phyloP scores from a whole-genome alignment of 441 rosid species.

The Gossypium schwendimanii region DNA sequence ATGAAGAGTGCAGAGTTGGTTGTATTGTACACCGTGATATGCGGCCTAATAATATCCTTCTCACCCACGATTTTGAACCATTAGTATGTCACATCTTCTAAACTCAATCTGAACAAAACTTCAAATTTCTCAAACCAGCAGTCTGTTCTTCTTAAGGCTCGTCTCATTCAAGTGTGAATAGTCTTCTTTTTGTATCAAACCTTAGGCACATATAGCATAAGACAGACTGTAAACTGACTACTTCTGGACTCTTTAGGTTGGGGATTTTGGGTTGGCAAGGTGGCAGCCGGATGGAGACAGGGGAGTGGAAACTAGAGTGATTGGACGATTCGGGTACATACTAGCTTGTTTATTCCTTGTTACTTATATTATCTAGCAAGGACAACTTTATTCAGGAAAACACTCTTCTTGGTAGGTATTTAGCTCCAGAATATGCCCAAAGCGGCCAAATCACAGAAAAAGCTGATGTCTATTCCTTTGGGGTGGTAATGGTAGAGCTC shows the following conservation, averaged over 20 bases:
- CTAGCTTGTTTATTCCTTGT: not conserved
- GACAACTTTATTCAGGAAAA: not conserved
- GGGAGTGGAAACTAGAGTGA: conserved; percentile 67
- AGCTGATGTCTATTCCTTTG: conserved; percentile 69
- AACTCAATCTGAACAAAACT: conserved; percentile 4
- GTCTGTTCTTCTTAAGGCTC: not conserved
- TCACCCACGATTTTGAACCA: conserved; percentile 71
- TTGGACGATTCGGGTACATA: conserved; percentile 61
- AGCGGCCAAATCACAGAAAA: conserved; percentile 77
- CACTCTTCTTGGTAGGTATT: conserved; percentile 32
- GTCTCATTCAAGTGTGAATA: not conserved
- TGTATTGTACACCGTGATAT: conserved; percentile 71
- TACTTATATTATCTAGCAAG: not conserved
- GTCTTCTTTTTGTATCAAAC: not conserved
- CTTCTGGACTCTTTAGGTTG: conserved; percentile 39
- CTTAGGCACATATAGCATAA: not conserved
- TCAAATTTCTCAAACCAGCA: not conserved
- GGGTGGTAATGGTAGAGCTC: conserved; percentile 63
- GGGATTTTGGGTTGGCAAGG: conserved; percentile 73
- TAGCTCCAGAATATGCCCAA: conserved; percentile 70
- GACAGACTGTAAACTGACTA: conserved; percentile 7
- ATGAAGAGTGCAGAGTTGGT: conserved; percentile 79
- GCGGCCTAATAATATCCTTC: conserved; percentile 68
- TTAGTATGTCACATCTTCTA: conserved; percentile 31
- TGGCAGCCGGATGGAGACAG: conserved; percentile 75